Evolutionary conservation across 179 eudicot genomes (phyloP), one percentile per base, ranked within the genome.

Genomic region (Silene coronaria): DNA sequence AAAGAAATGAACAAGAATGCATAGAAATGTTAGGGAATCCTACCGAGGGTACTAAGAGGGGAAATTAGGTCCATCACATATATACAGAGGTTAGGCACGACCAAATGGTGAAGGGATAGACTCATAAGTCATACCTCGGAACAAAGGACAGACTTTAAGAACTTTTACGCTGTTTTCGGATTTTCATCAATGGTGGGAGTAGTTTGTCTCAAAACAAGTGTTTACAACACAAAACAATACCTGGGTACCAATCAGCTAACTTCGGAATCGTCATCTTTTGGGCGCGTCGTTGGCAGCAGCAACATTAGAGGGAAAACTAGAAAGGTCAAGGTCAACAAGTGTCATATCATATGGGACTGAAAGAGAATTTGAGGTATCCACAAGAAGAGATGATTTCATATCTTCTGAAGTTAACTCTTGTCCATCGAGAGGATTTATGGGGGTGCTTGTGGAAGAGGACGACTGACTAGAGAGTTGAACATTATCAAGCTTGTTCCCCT

Each of bases 311-410:
- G 96, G 77, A 66, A 85, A 83, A 74, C 34, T 83, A 36, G 91
- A 86, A 78, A 90, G 83, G 77, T 94, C 97, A 78, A 94, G 80
- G 82, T 94, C 97, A 22, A 92, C 85, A 45, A 94, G 92, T 14
- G 89, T 78, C 53, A 89, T 84, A 72, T 94, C 98, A 79, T 92
- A 88, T 19, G 96, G 89, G 51, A 77, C 84, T 10, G 89, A 61
- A n/a, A 80, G 61, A 22, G 97, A 82, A 75, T 85, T 84, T 53
- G 90, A 75, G 32, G 84, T 82, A 77, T 90, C 92, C 82, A 86
- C 75, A n/a, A 94, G 90, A 78, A 90, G 87, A 32, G 96, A 81
- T 12, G 94, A 79, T 77, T 86, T 82, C 71, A 79, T 84, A 75
- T 84, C 83, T 81, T 90, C 92, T 5, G 88, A 70, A 38, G 84